Evolutionary conservation across 2,329 filamentous ascomycete species (phyloP).

Genomic region (Diaporthe ampelina): DNA sequence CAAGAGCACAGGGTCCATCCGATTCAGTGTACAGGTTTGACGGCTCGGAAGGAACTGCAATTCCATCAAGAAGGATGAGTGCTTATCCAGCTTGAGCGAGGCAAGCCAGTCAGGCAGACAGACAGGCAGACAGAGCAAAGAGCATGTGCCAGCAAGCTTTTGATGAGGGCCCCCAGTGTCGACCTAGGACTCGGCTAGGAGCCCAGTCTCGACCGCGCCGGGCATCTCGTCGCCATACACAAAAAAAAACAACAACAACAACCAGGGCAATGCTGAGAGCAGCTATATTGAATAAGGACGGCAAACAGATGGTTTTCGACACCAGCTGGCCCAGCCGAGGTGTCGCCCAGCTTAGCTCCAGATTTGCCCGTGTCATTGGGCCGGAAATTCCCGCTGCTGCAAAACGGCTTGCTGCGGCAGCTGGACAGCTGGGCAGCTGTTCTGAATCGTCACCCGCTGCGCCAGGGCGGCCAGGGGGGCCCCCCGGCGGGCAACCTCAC

Average conservation of each 20-base stretch:
- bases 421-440: slow-evolving; percentile 28
- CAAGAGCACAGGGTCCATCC: background rate
- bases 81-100: background rate
- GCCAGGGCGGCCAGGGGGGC: background rate
- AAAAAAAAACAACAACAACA: too few species aligned
- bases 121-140: background rate
- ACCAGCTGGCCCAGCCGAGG: slow-evolving; percentile 7
- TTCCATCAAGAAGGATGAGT: slow-evolving; percentile 1
- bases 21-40: background rate
- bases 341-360: slow-evolving; percentile 1
- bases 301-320: too few species aligned
- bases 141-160: background rate
- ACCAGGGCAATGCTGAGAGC: too few species aligned
- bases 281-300: too few species aligned
- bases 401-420: slow-evolving; percentile 26
- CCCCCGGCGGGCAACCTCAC: slow-evolving; percentile 11
- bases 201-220: too few species aligned
- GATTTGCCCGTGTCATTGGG: slow-evolving; percentile 22
- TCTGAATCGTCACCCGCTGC: slow-evolving; percentile 39
- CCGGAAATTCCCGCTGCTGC: slow-evolving; percentile 34
- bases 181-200: too few species aligned
- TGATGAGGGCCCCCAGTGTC: background rate
- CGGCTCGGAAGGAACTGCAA: background rate
- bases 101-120: background rate
- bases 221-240: too few species aligned